Evolutionary conservation across 108 stramenopile genomes (phyloP), one percentile per base, ranked within the genome.

Genomic region (Nitzschia sp.): DNA sequence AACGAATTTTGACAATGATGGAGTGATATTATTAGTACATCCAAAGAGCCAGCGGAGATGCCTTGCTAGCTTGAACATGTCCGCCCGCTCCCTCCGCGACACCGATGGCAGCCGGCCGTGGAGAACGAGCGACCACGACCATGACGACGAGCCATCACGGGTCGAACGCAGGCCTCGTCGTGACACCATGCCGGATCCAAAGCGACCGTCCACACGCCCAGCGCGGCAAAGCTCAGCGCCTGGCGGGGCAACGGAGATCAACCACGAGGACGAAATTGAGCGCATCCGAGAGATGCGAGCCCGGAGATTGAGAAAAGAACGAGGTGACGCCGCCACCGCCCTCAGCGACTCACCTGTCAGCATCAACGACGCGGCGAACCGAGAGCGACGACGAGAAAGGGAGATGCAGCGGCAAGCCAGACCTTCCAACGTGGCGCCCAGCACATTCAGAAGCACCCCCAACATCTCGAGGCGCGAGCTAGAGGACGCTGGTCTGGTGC

Each of bases 221-320:
- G 38, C 9, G 9, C 38, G 38, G 9, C 38, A 42, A 13, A 6
- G 13, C 6, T 9, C 38, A 6, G 13, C 13, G 38, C 38, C 38
- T 9, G 38, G 9, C 9, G 13, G 9, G 21, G 4, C 17, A 9
- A 19, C 49, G 4, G 49, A 8, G 17, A 57, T 57, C 30, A 59
- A 47, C 58, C 60, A 63, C 30, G 66, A 75, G 38, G 66, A 75
- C 18, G 76, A 77, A 63, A 70, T 77, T 28, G 76, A 77, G 27
- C 62, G 76, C 27, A 77, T 77, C 47, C 62, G 76, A 48, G 64
- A 65, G 70, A 66, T 77, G 46, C 42, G 76, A 15, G 76, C 62
- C 3, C 28, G 64, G 45, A 48, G 76, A 59, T 24, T 69, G 54
- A 36, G 69, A 57, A 38, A 56, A 3, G 62, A 69, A 64, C 56